Percentiles rank a stretch among this genome's conserved stretches.
Conservation (phyloP, 768 basidiomycete species). For the Leccinellum albellum region DNA sequence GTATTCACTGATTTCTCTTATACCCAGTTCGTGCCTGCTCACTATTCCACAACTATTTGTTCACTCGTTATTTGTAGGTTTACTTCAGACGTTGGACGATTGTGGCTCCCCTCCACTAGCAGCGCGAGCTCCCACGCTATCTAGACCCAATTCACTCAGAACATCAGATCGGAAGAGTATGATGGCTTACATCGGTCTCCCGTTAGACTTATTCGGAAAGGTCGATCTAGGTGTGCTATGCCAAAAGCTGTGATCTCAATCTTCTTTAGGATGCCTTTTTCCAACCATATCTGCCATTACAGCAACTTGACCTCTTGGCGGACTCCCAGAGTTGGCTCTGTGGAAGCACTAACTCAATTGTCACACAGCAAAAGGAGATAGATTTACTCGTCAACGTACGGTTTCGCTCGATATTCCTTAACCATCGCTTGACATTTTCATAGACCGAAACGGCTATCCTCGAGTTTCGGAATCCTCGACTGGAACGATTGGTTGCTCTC, state of each 20-base stretch:
- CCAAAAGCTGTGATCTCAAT: neutral
- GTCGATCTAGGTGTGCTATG: constrained; percentile 34
- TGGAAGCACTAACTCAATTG: constrained; percentile 93
- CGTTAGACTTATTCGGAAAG: constrained; percentile 89
- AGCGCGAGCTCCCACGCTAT: constrained; percentile 54
- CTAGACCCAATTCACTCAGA: constrained; percentile 71
- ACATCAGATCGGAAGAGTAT: constrained; percentile 91
- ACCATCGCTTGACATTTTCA: neutral
- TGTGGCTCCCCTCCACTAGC: constrained; percentile 84
- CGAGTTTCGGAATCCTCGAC: constrained; percentile 79
- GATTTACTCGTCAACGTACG: constrained; percentile 85
- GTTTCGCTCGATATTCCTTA: neutral
- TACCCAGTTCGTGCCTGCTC: constrained; percentile 60
- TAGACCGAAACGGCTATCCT: constrained; percentile 84
- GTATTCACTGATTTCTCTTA: constrained; percentile 90
- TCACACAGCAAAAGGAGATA: constrained; percentile 88
- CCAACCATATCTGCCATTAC: constrained; percentile 94
- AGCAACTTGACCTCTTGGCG: constrained; percentile 86
- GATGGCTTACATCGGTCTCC: constrained; percentile 90
- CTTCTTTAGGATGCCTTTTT: constrained; percentile 80
- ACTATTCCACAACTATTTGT: neutral
- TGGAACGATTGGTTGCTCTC: constrained; percentile 74
- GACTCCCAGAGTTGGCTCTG: constrained; percentile 83
- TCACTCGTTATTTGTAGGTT: constrained; percentile 42
- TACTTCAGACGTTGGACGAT: constrained; percentile 87